Evolutionary conservation across 1,284 basidiomycete genomes (phyloP).

Genomic region (Rhodotorula sp.): DNA sequence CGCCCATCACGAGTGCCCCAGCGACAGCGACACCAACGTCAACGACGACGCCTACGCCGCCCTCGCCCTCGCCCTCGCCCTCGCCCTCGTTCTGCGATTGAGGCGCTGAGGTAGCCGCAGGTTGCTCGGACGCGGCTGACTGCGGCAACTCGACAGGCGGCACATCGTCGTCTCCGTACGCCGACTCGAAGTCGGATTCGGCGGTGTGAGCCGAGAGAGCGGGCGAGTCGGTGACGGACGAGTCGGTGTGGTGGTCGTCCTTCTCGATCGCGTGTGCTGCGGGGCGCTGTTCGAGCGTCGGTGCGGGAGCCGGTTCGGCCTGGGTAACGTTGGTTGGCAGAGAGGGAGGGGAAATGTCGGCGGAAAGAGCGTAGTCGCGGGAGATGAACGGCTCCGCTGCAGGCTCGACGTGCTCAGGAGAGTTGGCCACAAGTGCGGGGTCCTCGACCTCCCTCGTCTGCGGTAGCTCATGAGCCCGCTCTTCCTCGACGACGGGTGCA

Average conservation of each 20-base stretch:
- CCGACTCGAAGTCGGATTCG: not conserved
- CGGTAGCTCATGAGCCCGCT: no score
- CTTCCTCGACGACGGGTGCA: not conserved
- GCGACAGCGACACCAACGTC: conserved; percentile 22
- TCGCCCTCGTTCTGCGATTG: no score
- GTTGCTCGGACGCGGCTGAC: not conserved
- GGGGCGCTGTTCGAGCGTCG: not conserved
- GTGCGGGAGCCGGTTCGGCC: not conserved
- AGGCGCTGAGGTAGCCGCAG: not conserved
- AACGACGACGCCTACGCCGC: not conserved
- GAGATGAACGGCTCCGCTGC: no score
- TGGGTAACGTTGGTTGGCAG: not conserved
- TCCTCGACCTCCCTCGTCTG: no score
- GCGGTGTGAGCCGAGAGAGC: not conserved
- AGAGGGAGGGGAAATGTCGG: not conserved
- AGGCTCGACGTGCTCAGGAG: not conserved
- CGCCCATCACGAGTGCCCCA: conserved; percentile 26
- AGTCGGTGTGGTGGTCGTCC: not conserved
- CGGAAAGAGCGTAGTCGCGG: not conserved
- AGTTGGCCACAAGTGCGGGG: no score
- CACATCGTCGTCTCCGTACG: not conserved
- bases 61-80: no score
- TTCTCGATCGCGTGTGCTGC: no score
- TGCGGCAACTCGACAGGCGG: not conserved
- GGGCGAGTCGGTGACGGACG: not conserved